Base-by-base conservation (phyloP, 768 basidiomycete species). In the Boletus rufocinnamomeus region DNA sequence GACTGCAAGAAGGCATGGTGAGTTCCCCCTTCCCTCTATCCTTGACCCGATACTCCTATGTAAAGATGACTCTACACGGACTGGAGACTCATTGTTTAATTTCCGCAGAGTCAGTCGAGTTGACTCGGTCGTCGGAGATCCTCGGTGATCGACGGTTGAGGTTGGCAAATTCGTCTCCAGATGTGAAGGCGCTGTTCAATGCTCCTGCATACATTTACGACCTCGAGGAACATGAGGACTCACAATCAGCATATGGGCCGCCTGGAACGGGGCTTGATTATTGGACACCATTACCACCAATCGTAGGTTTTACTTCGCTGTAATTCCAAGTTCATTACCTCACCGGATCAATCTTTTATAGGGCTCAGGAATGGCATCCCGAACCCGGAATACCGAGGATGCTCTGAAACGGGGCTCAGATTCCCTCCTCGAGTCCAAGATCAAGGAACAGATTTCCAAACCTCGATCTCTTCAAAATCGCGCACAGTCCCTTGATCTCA, bases 121-220 rank as follows among this genome's bases (percentile, higher is more conserved):
- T 91, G 72, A 84, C 85, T 23, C 84, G 90, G 46, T 76, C 67
- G 52, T 69, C 76, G n/a, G 82, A 81, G 66, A 84, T 91, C 63
- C 77, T 86, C 69, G 84, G 84, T 52, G 86, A 89, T 76, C 79
- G 88, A 63, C 80, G 90, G 61, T 75, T 95, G 54, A 84, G 95
- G 50, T 77, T 95, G 59, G 91, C 93, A 11, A 91, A 86, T 64
- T 95, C 94, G 6, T 93, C 95, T 5, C 93, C 93, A 3, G 93
- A 97, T 63, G 95, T 98, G 57, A 97, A 96, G 73, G 94, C 95
- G 0, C 71, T 98, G 65, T 97, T 98, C 77, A 91, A 95, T 68
- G 85, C 88, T 0, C 88, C 91, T 23, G 81, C 89, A 5, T 92
- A 91, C 65, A 87, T 90, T 53, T 93, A 91, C 65, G 85, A 91